phyloP scores from a whole-genome alignment of 2,329 filamentous ascomycete genomes.

The Phyllosticta capitalensis region DNA sequence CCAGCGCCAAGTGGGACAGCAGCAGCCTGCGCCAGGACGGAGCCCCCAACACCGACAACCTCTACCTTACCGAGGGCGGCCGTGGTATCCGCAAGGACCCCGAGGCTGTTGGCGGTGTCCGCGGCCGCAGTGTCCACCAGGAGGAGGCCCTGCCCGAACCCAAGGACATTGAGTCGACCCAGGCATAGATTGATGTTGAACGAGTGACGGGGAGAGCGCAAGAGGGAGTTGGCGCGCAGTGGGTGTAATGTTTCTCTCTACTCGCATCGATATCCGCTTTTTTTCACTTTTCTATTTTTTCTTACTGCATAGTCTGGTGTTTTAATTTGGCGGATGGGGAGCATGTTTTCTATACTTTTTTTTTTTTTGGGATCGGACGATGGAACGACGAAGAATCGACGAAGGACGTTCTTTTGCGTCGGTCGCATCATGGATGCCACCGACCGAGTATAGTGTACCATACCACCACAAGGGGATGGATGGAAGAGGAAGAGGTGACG shows the following conservation, averaged over 20 bases:
- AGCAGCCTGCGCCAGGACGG: conserved; percentile 2
- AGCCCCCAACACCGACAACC: conserved; percentile 14
- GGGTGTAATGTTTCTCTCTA: conserved; percentile 1
- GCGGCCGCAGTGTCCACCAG: conserved; percentile 9
- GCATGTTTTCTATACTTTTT: background rate
- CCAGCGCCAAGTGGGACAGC: conserved; percentile 3
- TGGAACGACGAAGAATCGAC: too few relatives aligned
- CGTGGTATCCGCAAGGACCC: conserved; percentile 25
- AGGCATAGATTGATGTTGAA: too few relatives aligned
- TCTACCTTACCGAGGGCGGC: conserved; percentile 24
- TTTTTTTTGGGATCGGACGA: background rate
- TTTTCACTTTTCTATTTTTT: conserved; percentile 1
- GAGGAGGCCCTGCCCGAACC: background rate
- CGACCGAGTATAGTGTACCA: too few relatives aligned
- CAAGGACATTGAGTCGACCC: background rate
- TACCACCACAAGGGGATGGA: too few relatives aligned
- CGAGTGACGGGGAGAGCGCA: too few relatives aligned
- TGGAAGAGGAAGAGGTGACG: background rate
- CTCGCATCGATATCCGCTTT: background rate
- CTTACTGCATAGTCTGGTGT: background rate
- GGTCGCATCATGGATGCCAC: background rate
- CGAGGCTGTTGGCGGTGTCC: conserved; percentile 18
- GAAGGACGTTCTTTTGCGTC: too few relatives aligned
- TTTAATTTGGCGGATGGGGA: background rate
- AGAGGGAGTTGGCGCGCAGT: too few relatives aligned